Base-by-base conservation (phyloP, 2,329 filamentous ascomycete species). In the Trematosphaeria pertusa region DNA sequence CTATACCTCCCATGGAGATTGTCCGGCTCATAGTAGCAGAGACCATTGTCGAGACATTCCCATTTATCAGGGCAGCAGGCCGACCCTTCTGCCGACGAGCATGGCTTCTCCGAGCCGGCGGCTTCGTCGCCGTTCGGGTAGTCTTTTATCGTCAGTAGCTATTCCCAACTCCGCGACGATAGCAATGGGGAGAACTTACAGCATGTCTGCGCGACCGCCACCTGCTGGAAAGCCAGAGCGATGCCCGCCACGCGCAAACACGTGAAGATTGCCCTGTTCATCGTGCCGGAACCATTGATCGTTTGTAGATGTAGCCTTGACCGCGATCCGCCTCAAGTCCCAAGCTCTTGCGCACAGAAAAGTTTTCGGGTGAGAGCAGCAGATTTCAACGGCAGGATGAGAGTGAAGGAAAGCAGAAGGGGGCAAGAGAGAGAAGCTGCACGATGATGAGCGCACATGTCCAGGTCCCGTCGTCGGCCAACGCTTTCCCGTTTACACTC, bases 1-100 rank as follows among this genome's bases (percentile, higher is more conserved):
- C 65, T 67, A 37, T 71, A 72, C 26, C 65, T 44, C 19, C 68
- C 69, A 28, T 60, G 62, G 2, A 69, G 40, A 1, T 65, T 58
- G 14, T 46, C 48, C 1, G 56, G 37, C 12, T 56, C 55, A 43
- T 68, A 64, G 37, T 70, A 50, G 45, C 69, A 72, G 5, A 71
- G 58, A n/a, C 69, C 69, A 40, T 72, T 72, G 50, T 69, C 64
- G 22, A 71, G 59, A 36, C 69, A 72, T 38, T 68, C 21, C 67
- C 68, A 72, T 10, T 61, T 67, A 14, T 67, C 56, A 5, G 69
- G 69, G 38, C 69, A 72, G 52, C 69, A 72, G 4, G 67, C 65
- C 8, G 67, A 61, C 14, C 65, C 68, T 43, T 63, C 41, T 37
- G 50, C 59, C n/a, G 61, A 58, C 3, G 67, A 67, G 49, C 69